Percentiles rank a stretch among this genome's conserved stretches.
phyloP scores from a whole-genome alignment of 371 early-diverging fungal genomes.

The Encephalitozoon cuniculi region DNA sequence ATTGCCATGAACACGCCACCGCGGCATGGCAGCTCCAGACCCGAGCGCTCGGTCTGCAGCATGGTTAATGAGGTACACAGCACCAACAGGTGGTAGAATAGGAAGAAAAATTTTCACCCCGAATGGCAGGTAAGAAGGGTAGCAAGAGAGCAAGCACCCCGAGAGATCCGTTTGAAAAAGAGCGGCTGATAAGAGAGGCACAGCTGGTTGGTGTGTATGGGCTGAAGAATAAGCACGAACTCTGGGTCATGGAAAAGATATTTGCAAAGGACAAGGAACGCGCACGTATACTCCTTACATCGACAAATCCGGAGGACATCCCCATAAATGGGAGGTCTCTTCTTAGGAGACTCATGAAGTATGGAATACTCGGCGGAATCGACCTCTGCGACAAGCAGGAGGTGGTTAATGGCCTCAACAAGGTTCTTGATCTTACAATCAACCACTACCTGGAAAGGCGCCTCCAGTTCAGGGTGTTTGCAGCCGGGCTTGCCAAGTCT shows the following conservation, averaged over 20 bases:
- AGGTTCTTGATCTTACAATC: slow-evolving; percentile 89
- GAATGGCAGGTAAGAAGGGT: slow-evolving; percentile 35
- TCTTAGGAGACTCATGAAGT: slow-evolving; percentile 88
- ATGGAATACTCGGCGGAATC: slow-evolving; percentile 76
- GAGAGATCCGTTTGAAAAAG: slow-evolving; percentile 92
- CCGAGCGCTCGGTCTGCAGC: no score
- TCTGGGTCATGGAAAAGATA: slow-evolving; percentile 89
- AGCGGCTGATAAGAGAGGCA: slow-evolving; percentile 93
- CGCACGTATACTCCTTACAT: slow-evolving; percentile 94
- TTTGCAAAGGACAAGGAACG: slow-evolving; percentile 97
- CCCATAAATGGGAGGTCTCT: slow-evolving; percentile 97
- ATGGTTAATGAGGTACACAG: no score
- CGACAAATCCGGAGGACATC: slow-evolving; percentile 87
- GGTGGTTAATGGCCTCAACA: slow-evolving; percentile 89
- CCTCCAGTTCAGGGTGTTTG: slow-evolving; percentile 97
- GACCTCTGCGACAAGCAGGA: slow-evolving; percentile 63
- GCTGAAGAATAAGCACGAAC: slow-evolving; percentile 97
- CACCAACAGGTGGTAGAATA: neutral
- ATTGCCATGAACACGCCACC: neutral
- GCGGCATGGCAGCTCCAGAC: neutral
- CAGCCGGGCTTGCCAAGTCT: slow-evolving; percentile 91
- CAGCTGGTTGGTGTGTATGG: slow-evolving; percentile 95
- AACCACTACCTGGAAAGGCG: slow-evolving; percentile 97
- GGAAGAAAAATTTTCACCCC: slow-evolving; percentile 14
- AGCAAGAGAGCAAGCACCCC: slow-evolving; percentile 62